Conservation (phyloP, 768 basidiomycete genomes). For the Termitomyces bulborhizus region DNA sequence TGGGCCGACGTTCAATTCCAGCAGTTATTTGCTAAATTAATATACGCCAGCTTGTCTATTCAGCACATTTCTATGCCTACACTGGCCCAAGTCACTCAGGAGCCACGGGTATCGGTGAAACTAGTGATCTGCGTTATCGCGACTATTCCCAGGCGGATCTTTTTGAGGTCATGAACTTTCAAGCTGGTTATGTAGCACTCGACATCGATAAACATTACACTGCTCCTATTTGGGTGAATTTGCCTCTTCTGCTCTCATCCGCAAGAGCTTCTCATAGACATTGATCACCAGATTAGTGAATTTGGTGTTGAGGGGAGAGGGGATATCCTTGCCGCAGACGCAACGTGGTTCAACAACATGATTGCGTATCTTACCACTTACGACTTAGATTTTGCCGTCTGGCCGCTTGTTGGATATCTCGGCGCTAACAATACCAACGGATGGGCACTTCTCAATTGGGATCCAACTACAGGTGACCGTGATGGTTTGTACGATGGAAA, state of each 20-base stretch:
- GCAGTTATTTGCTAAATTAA: not conserved
- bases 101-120: slow-evolving; percentile 13
- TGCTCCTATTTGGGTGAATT: slow-evolving; percentile 10
- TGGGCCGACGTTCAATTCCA: not conserved
- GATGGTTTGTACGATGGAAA: slow-evolving; percentile 13
- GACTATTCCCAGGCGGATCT: slow-evolving; percentile 9
- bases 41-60: slow-evolving; percentile 7
- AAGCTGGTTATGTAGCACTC: slow-evolving; percentile 12
- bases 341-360: slow-evolving; percentile 12
- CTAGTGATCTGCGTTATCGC: slow-evolving; percentile 11
- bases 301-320: slow-evolving; percentile 12
- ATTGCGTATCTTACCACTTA: slow-evolving; percentile 9
- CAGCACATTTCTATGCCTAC: slow-evolving; percentile 14
- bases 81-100: slow-evolving; percentile 13
- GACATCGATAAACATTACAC: slow-evolving; percentile 12
- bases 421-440: slow-evolving; percentile 10
- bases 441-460: slow-evolving; percentile 14
- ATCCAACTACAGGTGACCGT: slow-evolving; percentile 4
- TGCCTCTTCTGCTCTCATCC: not conserved
- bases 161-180: slow-evolving; percentile 7
- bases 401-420: slow-evolving; percentile 12
- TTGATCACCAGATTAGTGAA: slow-evolving; percentile 9
- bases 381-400: slow-evolving; percentile 13
- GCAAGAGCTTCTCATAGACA: not conserved
- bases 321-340: slow-evolving; percentile 1